Base-by-base conservation (phyloP, 163 green algal genomes). In the Dunaliella salina region DNA sequence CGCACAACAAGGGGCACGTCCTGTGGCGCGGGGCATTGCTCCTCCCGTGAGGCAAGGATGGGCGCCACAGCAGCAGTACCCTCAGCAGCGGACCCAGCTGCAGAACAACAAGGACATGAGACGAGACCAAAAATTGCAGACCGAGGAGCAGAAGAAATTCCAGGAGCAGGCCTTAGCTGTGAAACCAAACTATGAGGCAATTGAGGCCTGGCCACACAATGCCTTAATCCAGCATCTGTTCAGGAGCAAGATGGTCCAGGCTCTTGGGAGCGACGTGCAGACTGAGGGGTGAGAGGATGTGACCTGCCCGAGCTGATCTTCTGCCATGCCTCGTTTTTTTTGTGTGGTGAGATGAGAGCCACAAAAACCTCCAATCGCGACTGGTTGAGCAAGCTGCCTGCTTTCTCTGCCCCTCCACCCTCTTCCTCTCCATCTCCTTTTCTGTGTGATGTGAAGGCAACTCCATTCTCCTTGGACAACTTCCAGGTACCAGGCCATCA, bases 401-500 rank as follows among this genome's bases (percentile, higher is more conserved):
- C 12, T 32, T 22, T 22, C 29, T 40, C 29, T 26, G 33, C n/a
- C 1, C 29, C 3, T 32, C 26, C n/a, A n/a, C n/a, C n/a, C n/a
- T n/a, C n/a, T n/a, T n/a, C n/a, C n/a, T n/a, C n/a, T n/a, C n/a
- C n/a, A n/a, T n/a, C n/a, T n/a, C n/a, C n/a, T n/a, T n/a, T n/a
- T n/a, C 75, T 45, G 18, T 4, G 1, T 81, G 12, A 81, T 29
- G 75, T 59, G 86, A 26, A 33, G 18, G 81, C 22, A 33, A 18
- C 22, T 8, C 34, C 34, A n/a, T n/a, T n/a, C 35, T 3, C 34
- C 82, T 33, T 80, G 17, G 82, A 69, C 18, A 11, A 46, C 17
- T 3, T 84, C 46, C 89, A 96, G 93, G 30, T 98, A 98, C 87
- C 90, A 91, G 15, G 95, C 84, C 45, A 97, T 98, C 90, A 95